Percentiles rank a stretch among this genome's conserved stretches.
Evolutionary conservation across 768 basidiomycete genomes (phyloP).

Genomic region (Lentinula aciculospora): DNA sequence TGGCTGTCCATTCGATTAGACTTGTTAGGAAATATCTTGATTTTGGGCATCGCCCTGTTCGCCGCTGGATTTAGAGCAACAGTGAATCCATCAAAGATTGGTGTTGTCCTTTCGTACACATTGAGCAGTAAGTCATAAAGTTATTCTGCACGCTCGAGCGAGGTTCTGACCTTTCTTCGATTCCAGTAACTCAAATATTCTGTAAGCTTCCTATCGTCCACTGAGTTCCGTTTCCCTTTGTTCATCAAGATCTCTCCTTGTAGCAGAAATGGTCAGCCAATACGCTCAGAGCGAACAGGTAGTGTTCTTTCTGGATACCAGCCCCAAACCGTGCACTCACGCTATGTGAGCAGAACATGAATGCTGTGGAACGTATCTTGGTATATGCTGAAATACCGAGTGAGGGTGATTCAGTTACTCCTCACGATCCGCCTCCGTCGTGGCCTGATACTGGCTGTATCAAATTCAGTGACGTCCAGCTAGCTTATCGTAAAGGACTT

Average conservation of each 20-base stretch:
- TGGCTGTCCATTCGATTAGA: constrained; percentile 24
- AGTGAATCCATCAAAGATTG: constrained; percentile 39
- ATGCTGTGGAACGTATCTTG: constrained; percentile 68
- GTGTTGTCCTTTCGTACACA: constrained; percentile 49
- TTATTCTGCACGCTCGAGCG: neutral
- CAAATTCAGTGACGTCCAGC: constrained; percentile 46
- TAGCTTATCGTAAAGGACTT: constrained; percentile 56
- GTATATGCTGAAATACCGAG: constrained; percentile 58
- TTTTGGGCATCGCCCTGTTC: constrained; percentile 44
- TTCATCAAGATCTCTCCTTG: constrained; percentile 2
- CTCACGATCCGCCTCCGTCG: constrained; percentile 39
- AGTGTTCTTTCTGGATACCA: neutral
- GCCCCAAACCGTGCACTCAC: neutral
- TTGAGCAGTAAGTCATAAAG: constrained; percentile 32
- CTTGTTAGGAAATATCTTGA: constrained; percentile 35
- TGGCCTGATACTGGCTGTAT: constrained; percentile 53
- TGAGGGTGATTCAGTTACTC: constrained; percentile 41
- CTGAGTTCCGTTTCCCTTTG: neutral
- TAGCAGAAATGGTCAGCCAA: constrained; percentile 51
- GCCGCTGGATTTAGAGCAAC: constrained; percentile 35
- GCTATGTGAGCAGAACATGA: constrained; percentile 42
- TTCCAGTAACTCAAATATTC: constrained; percentile 38
- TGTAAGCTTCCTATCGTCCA: constrained; percentile 24
- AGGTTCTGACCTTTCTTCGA: neutral
- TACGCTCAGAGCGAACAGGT: constrained; percentile 57